These are phyloP conservation scores for Gracilaria gracilis DNA, from an alignment of 23 red algal species.

Conservation along the genomic window DNA sequence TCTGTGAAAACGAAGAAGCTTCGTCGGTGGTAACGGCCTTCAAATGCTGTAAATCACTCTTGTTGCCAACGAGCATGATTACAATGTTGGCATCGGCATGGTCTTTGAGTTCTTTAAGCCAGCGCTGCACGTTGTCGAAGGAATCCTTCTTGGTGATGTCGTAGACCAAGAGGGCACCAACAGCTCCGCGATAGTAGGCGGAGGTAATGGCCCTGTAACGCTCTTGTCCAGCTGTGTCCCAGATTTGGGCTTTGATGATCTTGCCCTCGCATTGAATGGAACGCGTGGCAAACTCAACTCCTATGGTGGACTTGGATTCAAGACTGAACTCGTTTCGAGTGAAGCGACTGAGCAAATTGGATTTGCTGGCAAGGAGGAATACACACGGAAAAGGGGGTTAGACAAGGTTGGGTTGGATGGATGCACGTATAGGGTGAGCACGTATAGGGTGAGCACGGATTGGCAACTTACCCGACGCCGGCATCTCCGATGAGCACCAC, in stretches of 20 bases:
- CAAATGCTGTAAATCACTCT: constrained; percentile 93
- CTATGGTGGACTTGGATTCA: constrained; percentile 97
- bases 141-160: constrained; percentile 93
- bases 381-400: background rate
- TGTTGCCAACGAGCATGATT: constrained; percentile 98
- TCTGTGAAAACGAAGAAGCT: constrained; percentile 77
- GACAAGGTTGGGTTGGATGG: background rate
- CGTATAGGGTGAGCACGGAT: too few relatives aligned
- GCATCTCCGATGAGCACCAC: constrained; percentile 91
- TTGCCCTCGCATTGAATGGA: constrained; percentile 94
- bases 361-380: constrained; percentile 66
- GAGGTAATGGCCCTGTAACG: constrained; percentile 97
- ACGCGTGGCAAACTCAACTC: constrained; percentile 97
- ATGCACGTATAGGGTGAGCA: too few relatives aligned
- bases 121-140: constrained; percentile 91
- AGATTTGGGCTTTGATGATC: constrained; percentile 97
- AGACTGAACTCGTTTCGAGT: constrained; percentile 98
- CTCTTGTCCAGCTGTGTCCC: constrained; percentile 98
- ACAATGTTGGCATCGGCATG: constrained; percentile 97
- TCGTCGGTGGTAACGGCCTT: constrained; percentile 91
- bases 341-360: constrained; percentile 95
- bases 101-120: constrained; percentile 96
- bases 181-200: constrained; percentile 95
- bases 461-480: constrained; percentile 61
- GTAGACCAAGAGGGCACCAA: constrained; percentile 92